Evolutionary conservation across 2,329 filamentous ascomycete genomes (phyloP), one percentile per base, ranked within the genome.

Genomic region (Aspergillus sp.): DNA sequence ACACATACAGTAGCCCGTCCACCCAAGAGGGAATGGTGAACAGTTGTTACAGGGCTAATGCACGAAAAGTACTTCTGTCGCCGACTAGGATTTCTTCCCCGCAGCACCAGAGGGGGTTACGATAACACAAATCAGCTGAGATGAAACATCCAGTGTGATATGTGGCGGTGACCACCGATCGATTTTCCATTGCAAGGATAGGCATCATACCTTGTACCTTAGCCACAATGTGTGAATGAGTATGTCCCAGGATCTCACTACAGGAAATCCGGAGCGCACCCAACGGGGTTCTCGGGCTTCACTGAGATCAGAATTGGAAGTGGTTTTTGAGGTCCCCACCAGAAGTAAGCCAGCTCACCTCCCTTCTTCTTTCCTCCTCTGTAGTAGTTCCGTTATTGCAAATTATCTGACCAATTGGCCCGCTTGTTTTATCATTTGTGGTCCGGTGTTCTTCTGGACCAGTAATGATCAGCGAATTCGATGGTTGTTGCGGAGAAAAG

Each of bases 21-120:
- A 30, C 58, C 59, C 55, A 57, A 45, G 32, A 43, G 54, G 52
- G 49, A 45, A 52, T n/a, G 38, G 49, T 41, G 55, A 61, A 53
- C 57, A 54, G 17, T 49, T 62, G 55, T 59, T 58, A 57, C 57
- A 43, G 52, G 65, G 51, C 64, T 65, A 63, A 67, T 67, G 64
- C 65, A 67, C 12, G 48, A 56, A 38, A 50, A 60, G 36, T 50
- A 36, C 43, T 41, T 58, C 52, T 54, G 21, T 61, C 43, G 23
- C 50, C 32, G 36, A 43, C 49, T 55, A 57, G 51, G 38, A 28
- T 36, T 8, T 28, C 49, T 15, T 54, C 60, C 51, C 61, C 53
- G 55, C 52, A 53, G 47, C 19, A 47, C 41, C 25, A 36, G 39
- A 17, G 52, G 39, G 30, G 39, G 21, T 30, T 39, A 30, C 52